Base-by-base conservation (phyloP, 2,329 filamentous ascomycete genomes). In the Furcasterigmium sp. region DNA sequence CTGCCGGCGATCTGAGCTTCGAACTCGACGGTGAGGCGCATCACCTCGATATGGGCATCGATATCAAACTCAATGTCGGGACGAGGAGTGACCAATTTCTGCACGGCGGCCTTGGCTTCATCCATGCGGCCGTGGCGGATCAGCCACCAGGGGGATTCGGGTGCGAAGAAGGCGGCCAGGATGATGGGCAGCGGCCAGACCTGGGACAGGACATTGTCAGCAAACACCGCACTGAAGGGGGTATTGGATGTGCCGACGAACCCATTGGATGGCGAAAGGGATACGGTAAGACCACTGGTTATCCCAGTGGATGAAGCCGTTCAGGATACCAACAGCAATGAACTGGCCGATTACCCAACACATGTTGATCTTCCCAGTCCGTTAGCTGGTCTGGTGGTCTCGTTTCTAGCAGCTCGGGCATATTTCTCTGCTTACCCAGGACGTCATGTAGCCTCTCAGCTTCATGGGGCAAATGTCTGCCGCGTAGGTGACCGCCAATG, bases 31-130 rank as follows among this genome's bases (percentile, higher is more conserved):
- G 89, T 95, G 58, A 93, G 87, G 1, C 89, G 80, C 86, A 95
- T 95, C 87, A 95, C 93, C 54, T 86, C 83, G 40, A 95, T 73
- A 0, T 87, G 93, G 65, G 93, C 87, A 48, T 94, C 85, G 10
- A 85, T 78, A 55, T 94, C 79, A 53, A 93, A 91, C 47, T 84
- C 76, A 1, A 80, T 83, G 47, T 88, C 82, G 42, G 71, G 69
- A 49, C 80, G 68, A 11, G 71, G 53, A 53, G 74, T 82, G 5
- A 83, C 86, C 15, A 88, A 68, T 4, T 84, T 78, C 39, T 84
- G 68, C 18, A 88, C 71, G 2, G 83, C 69, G 37, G 69, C 65
- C 64, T 86, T 86, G 25, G 85, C 85, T 13, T 86, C 80, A 9
- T 80, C 76, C 29, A 79, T 65, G 28, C 72, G 73, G 28, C 80